Evolutionary conservation across 352 stramenopile genomes (phyloP).

Genomic region (Pythium grandisporangium): DNA sequence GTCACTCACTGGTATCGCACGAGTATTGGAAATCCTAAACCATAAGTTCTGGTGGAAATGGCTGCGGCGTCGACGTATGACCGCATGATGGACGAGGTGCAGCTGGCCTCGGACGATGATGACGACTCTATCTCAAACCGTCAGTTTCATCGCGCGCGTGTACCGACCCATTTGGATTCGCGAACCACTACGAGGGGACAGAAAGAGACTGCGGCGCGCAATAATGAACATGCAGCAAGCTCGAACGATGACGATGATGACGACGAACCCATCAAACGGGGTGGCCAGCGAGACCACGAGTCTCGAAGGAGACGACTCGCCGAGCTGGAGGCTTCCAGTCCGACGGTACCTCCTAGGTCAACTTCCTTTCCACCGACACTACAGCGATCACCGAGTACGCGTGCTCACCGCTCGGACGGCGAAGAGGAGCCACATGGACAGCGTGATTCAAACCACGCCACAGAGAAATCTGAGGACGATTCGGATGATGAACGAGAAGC

Average conservation of each 20-base stretch:
- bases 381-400: constrained; percentile 1
- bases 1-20: too few relatives aligned
- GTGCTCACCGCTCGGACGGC: constrained; percentile 1
- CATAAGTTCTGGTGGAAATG: too few relatives aligned
- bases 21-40: too few relatives aligned
- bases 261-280: neutral
- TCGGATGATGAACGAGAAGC: constrained; percentile 9
- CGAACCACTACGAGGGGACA: too few relatives aligned
- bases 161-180: too few relatives aligned
- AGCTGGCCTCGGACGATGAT: constrained; percentile 5
- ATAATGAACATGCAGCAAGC: neutral
- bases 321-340: neutral
- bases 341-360: neutral
- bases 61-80: constrained; percentile 9
- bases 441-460: too few relatives aligned
- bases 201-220: too few relatives aligned
- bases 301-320: neutral
- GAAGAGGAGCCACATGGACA: too few relatives aligned
- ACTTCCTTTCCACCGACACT: constrained; percentile 1
- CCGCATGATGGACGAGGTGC: constrained; percentile 11
- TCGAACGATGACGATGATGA: neutral
- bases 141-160: too few relatives aligned
- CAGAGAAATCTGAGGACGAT: constrained; percentile 1
- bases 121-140: too few relatives aligned
- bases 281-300: neutral